These are phyloP conservation scores for Scheffersomyces quercinus DNA, from an alignment of 1,139 yeast genomes.

Conservation along the genomic window DNA sequence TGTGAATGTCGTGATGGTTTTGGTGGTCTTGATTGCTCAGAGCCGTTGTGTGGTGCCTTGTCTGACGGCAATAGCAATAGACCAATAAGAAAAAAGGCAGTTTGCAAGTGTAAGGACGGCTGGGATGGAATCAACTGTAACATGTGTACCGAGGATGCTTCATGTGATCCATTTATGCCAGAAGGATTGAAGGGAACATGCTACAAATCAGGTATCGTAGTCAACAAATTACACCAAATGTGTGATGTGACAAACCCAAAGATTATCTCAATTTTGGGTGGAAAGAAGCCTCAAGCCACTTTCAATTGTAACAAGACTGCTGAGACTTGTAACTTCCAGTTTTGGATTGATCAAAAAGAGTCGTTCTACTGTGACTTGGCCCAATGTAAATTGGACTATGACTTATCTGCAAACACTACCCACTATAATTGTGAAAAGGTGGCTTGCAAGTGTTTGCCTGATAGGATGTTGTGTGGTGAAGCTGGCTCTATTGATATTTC, in stretches of 20 bases:
- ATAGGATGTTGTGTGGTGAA: slow-evolving; percentile 90
- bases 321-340: slow-evolving; percentile 79
- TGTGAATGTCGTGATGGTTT: slow-evolving; percentile 93
- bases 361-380: slow-evolving; percentile 85
- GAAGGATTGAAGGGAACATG: slow-evolving; percentile 87
- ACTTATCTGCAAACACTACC: slow-evolving; percentile 63
- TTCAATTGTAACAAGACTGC: slow-evolving; percentile 79
- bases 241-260: slow-evolving; percentile 92
- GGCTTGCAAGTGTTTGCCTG: slow-evolving; percentile 86
- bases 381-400: slow-evolving; percentile 68
- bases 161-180: slow-evolving; percentile 88
- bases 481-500: slow-evolving; percentile 92
- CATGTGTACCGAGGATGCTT: slow-evolving; percentile 66
- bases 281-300: slow-evolving; percentile 87
- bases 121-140: slow-evolving; percentile 97
- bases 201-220: slow-evolving; percentile 82
- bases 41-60: slow-evolving; percentile 85
- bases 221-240: slow-evolving; percentile 81
- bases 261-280: slow-evolving; percentile 75
- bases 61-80: slow-evolving; percentile 65
- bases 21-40: slow-evolving; percentile 90
- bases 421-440: slow-evolving; percentile 77
- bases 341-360: slow-evolving; percentile 91
- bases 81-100: slow-evolving; percentile 50
- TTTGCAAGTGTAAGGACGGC: slow-evolving; percentile 77